Evolutionary conservation across 805 yeast species (phyloP), one percentile per base, ranked within the genome.

Genomic region (Candida michaelii): DNA sequence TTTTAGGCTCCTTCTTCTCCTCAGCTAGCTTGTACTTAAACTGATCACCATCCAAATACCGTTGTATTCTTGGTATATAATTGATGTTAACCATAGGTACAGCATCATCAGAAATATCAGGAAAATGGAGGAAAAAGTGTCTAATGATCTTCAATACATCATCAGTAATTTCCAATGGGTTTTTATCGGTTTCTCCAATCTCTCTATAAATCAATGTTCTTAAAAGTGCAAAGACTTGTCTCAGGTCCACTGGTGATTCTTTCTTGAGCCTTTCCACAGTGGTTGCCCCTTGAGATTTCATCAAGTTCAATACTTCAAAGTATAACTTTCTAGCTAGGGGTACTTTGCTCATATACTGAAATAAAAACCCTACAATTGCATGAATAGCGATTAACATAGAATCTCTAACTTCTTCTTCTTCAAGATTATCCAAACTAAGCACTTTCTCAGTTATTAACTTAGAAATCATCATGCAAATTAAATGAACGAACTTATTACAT

Each of bases 381-480:
- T 41, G 44, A 2, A 27, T 15, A 10, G 36, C 27, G 8, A 24
- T 30, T 11, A 40, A n/a, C n/a, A n/a, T n/a, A n/a, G n/a, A n/a
- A n/a, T n/a, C n/a, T n/a, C n/a, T n/a, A n/a, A n/a, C n/a, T n/a
- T n/a, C n/a, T n/a, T n/a, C n/a, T n/a, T n/a, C n/a, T n/a, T n/a
- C n/a, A n/a, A n/a, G n/a, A n/a, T n/a, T n/a, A n/a, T n/a, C n/a
- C n/a, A n/a, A n/a, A n/a, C n/a, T n/a, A n/a, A 35, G 2, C 2
- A 21, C 29, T 8, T 41, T 30, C 18, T 35, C 44, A 2, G 18
- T 5, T 2, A 32, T 19, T 12, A 43, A 27, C 25, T 38, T 32
- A 3, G 34, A 12, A 13, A 84, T 63, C 85, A 85, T 79, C 36
- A 82, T 57, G 58, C 90, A 83, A 17, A 83, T 71, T 33, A 82